These are phyloP conservation scores for Dothidotthia symphoricarpi DNA, from an alignment of 2,329 filamentous ascomycete species.

Conservation along the genomic window DNA sequence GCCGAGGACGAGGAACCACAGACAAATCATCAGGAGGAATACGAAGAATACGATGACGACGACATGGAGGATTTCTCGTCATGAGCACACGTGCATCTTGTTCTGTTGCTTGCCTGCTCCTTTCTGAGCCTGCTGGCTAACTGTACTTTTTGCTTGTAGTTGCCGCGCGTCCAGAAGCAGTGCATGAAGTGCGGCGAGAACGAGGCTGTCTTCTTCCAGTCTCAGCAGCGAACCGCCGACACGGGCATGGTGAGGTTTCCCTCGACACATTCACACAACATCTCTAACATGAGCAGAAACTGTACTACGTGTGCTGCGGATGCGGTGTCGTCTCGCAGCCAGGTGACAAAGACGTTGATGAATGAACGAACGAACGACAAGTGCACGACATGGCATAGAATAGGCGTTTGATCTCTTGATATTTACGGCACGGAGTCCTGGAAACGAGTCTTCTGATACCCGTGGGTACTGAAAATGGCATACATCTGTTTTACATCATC, in stretches of 20 bases:
- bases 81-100: constrained; percentile 29
- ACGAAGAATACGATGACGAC: constrained; percentile 21
- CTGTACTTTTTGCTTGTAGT: constrained; percentile 57
- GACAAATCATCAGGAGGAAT: constrained; percentile 21
- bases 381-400: constrained; percentile 24
- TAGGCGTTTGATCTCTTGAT: constrained; percentile 30
- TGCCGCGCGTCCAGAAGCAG: constrained; percentile 81
- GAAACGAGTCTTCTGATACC: constrained; percentile 37
- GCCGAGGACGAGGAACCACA: constrained; percentile 40
- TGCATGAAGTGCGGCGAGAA: constrained; percentile 83
- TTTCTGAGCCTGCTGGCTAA: constrained; percentile 42
- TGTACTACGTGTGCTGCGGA: constrained; percentile 76
- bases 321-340: constrained; percentile 80
- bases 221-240: constrained; percentile 92
- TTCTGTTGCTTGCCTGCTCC: constrained; percentile 38
- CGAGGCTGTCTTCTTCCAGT: constrained; percentile 98
- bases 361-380: constrained; percentile 7
- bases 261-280: constrained; percentile 2
- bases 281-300: constrained; percentile 39
- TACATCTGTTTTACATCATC: constrained; percentile 29
- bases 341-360: constrained; percentile 12
- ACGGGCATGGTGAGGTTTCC: constrained; percentile 79
- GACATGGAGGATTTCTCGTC: constrained; percentile 35
- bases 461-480: constrained; percentile 33
- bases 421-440: constrained; percentile 28